These are phyloP conservation scores for Fusarium sp. DNA, from an alignment of 2,329 filamentous ascomycete genomes.

Conservation along the genomic window DNA sequence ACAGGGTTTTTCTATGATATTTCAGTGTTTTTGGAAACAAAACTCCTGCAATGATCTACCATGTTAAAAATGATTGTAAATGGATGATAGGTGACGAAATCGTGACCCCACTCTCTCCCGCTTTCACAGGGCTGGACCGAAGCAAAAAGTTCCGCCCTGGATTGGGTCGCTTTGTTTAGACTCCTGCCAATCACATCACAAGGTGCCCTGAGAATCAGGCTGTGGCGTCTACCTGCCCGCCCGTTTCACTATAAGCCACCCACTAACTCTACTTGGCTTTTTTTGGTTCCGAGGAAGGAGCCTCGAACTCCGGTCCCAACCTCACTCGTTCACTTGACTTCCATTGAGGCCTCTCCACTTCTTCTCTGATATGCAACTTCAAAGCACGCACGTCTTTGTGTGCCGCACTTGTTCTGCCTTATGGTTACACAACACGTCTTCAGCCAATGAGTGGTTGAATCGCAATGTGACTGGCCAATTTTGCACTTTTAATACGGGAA, in stretches of 20 bases:
- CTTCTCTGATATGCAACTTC: neutral
- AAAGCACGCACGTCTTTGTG: slow-evolving; percentile 3
- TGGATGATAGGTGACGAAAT: slow-evolving; percentile 1
- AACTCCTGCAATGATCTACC: neutral
- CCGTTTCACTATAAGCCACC: slow-evolving; percentile 31
- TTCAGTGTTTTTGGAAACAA: neutral
- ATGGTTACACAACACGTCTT: neutral
- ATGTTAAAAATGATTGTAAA: neutral
- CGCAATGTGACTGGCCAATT: slow-evolving; percentile 14
- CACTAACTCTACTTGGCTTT: slow-evolving; percentile 11
- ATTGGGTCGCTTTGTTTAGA: slow-evolving; percentile 24
- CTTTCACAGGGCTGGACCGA: slow-evolving; percentile 37
- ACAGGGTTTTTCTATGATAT: neutral
- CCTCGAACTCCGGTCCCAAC: slow-evolving; percentile 18
- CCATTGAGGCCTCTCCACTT: slow-evolving; percentile 14
- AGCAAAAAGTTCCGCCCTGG: slow-evolving; percentile 29
- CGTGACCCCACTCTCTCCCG: slow-evolving; percentile 28
- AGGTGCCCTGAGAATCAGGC: slow-evolving; percentile 22
- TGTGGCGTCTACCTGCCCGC: slow-evolving; percentile 38
- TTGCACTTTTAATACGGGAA: slow-evolving; percentile 17
- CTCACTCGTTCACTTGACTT: slow-evolving; percentile 3
- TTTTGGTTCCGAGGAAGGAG: slow-evolving; percentile 16
- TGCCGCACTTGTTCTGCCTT: slow-evolving; percentile 9
- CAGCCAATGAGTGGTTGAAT: slow-evolving; percentile 9
- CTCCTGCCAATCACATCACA: slow-evolving; percentile 17